These are phyloP conservation scores for Boletus pseudopeckii DNA, from an alignment of 768 basidiomycete species.

Conservation along the genomic window DNA sequence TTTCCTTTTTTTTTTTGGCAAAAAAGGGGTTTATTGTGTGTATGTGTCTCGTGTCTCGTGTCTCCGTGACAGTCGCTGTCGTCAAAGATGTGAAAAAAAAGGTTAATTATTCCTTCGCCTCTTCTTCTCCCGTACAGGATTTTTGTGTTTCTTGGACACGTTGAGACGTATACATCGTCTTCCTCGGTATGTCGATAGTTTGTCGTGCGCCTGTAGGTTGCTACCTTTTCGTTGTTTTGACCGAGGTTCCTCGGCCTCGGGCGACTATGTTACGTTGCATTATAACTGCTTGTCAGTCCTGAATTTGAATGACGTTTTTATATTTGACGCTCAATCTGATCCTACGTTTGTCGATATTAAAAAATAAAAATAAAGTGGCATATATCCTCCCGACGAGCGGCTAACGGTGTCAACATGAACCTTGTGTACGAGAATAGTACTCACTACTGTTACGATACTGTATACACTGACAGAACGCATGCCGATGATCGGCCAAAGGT, in stretches of 20 bases:
- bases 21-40: slow-evolving; percentile 5
- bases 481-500: too few relatives aligned
- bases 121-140: background rate
- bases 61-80: background rate
- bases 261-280: background rate
- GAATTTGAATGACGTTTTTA: too few relatives aligned
- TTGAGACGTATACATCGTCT: background rate
- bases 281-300: too few relatives aligned
- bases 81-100: background rate
- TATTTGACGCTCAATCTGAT: too few relatives aligned
- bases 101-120: background rate
- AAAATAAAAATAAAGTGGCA: too few relatives aligned
- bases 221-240: background rate
- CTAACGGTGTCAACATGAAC: too few relatives aligned
- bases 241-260: background rate
- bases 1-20: slow-evolving; percentile 5
- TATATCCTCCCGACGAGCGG: too few relatives aligned
- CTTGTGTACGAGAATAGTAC: too few relatives aligned
- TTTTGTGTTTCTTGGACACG: background rate
- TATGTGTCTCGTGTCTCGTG: background rate
- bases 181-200: background rate
- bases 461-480: too few relatives aligned
- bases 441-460: too few relatives aligned
- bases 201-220: background rate
- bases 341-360: too few relatives aligned